Percentiles rank a stretch among this genome's conserved stretches.
phyloP scores from a whole-genome alignment of 2,329 filamentous ascomycete species.

The Harringtonia lauricola region DNA sequence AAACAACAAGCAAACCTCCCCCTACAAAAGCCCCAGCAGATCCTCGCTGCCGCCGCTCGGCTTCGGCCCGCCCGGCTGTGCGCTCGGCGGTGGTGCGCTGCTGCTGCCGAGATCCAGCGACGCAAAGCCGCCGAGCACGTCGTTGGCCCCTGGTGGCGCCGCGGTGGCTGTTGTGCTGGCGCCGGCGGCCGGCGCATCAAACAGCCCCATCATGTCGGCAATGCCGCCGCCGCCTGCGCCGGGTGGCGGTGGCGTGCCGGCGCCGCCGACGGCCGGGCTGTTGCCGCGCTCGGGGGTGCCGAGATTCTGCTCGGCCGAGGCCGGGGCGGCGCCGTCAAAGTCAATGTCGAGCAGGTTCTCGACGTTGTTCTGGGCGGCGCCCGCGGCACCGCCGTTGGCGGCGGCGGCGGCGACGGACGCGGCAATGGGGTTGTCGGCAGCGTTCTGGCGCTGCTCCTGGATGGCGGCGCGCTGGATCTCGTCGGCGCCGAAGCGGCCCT shows the following conservation, averaged over 20 bases:
- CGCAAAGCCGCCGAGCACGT: constrained; percentile 84
- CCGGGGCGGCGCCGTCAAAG: constrained; percentile 74
- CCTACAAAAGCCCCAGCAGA: constrained; percentile 43
- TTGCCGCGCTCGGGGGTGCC: constrained; percentile 59
- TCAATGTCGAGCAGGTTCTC: constrained; percentile 78
- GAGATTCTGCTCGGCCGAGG: constrained; percentile 56
- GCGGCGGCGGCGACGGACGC: constrained; percentile 65
- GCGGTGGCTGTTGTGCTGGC: constrained; percentile 23
- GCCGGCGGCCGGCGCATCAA: constrained; percentile 52
- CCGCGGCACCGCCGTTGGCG: constrained; percentile 16
- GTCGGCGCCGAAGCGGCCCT: constrained; percentile 87
- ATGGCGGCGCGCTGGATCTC: constrained; percentile 92
- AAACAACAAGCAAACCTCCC: not conserved
- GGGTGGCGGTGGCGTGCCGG: constrained; percentile 27
- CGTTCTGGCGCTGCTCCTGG: constrained; percentile 88
- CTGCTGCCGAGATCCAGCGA: constrained; percentile 62
- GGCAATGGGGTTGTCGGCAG: constrained; percentile 86
- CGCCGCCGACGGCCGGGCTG: constrained; percentile 37
- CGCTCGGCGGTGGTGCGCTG: constrained; percentile 52
- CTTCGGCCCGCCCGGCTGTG: constrained; percentile 34
- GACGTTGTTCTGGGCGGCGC: constrained; percentile 57
- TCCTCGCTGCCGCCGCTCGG: constrained; percentile 46
- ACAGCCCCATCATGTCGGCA: constrained; percentile 59
- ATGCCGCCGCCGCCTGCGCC: constrained; percentile 30
- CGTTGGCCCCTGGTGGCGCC: constrained; percentile 36